Conservation (phyloP, 805 yeast species). For the Candida mattraensis region DNA sequence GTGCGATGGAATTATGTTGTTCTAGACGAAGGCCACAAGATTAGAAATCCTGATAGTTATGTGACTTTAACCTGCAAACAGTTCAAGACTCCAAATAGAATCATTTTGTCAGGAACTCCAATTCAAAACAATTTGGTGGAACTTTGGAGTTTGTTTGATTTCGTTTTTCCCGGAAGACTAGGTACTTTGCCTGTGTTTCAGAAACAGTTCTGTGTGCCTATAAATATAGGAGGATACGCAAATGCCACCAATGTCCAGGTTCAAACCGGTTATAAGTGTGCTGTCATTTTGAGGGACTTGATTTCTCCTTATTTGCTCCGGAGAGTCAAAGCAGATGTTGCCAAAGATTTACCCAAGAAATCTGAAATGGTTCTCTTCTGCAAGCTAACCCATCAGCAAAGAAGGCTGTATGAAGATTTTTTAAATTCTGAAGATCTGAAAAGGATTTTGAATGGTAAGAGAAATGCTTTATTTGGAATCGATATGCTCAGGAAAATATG, state of each 20-base stretch:
- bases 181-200: slow-evolving; percentile 96
- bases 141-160: slow-evolving; percentile 93
- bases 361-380: slow-evolving; percentile 94
- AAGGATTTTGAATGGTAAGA: slow-evolving; percentile 69
- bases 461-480: slow-evolving; percentile 86
- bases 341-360: slow-evolving; percentile 89
- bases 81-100: slow-evolving; percentile 76
- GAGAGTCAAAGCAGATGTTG: slow-evolving; percentile 90
- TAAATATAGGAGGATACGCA: slow-evolving; percentile 97
- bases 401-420: slow-evolving; percentile 70
- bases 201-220: slow-evolving; percentile 87
- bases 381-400: slow-evolving; percentile 74
- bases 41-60: slow-evolving; percentile 89
- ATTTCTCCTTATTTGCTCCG: slow-evolving; percentile 87
- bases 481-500: slow-evolving; percentile 90
- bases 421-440: slow-evolving; percentile 72
- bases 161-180: slow-evolving; percentile 89
- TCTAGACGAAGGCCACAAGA: slow-evolving; percentile 95
- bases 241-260: slow-evolving; percentile 95
- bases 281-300: slow-evolving; percentile 82
- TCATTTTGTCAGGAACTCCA: slow-evolving; percentile 94
- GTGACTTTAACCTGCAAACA: slow-evolving; percentile 85
- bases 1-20: slow-evolving; percentile 87
- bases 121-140: slow-evolving; percentile 92
- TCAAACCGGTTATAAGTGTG: slow-evolving; percentile 94